Conservation (phyloP, 2,329 filamentous ascomycete genomes). For the Aspergillus piperis region DNA sequence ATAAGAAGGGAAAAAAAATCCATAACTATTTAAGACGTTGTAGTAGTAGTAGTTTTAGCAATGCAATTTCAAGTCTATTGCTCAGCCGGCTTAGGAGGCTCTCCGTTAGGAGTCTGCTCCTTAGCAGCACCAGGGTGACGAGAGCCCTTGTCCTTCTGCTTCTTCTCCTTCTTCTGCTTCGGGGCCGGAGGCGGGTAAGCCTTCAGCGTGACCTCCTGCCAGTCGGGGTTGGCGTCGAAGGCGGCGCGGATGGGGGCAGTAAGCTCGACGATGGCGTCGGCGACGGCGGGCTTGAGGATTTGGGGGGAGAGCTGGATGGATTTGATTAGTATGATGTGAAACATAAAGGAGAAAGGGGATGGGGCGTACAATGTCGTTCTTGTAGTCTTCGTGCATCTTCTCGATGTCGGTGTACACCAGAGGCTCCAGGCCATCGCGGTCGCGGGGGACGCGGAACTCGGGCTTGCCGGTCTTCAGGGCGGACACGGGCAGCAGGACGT, state of each 20-base stretch:
- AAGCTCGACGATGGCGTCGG: conserved; percentile 70
- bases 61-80: background rate
- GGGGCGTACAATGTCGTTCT: conserved; percentile 65
- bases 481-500: conserved; percentile 74
- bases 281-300: conserved; percentile 80
- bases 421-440: conserved; percentile 64
- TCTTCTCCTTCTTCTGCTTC: conserved; percentile 74
- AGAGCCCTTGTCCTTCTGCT: conserved; percentile 73
- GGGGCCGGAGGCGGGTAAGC: conserved; percentile 75
- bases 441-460: conserved; percentile 68
- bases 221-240: conserved; percentile 71
- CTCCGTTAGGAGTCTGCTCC: conserved; percentile 22
- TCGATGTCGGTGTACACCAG: conserved; percentile 77
- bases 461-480: conserved; percentile 47
- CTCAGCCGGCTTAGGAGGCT: background rate
- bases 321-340: conserved; percentile 10
- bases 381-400: conserved; percentile 77
- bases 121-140: conserved; percentile 45
- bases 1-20: no score
- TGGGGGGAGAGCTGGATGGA: conserved; percentile 73
- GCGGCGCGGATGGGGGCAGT: conserved; percentile 75
- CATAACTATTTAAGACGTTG: no score
- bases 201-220: conserved; percentile 73
- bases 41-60: no score
- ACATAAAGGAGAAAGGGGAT: conserved; percentile 30